phyloP scores from a whole-genome alignment of 1,284 basidiomycete species.

The Macrocystidia cucumis region DNA sequence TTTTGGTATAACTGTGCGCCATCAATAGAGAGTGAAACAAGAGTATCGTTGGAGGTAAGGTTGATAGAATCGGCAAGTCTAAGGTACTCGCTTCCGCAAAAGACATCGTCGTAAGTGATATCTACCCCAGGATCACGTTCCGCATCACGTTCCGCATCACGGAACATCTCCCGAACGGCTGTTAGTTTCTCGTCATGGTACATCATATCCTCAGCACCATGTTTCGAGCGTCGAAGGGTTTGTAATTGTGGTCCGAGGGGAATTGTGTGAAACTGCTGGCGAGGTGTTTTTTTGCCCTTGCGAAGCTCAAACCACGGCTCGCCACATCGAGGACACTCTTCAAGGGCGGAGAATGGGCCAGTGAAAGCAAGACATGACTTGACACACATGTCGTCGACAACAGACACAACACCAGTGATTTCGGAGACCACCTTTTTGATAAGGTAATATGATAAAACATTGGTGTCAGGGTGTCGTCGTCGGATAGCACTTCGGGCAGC shows the following conservation, averaged over 20 bases:
- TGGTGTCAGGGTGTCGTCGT: slow-evolving; percentile 12
- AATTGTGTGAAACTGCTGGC: slow-evolving; percentile 13
- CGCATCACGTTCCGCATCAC: slow-evolving; percentile 8
- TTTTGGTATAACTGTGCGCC: slow-evolving; percentile 25
- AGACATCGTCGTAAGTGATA: slow-evolving; percentile 14
- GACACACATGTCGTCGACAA: slow-evolving; percentile 11
- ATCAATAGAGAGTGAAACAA: slow-evolving; percentile 21
- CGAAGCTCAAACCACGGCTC: background rate
- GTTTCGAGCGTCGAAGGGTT: background rate
- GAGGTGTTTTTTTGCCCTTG: slow-evolving; percentile 2
- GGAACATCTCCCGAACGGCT: slow-evolving; percentile 8
- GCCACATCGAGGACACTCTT: slow-evolving; percentile 10
- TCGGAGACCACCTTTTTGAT: slow-evolving; percentile 11
- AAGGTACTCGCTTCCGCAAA: slow-evolving; percentile 12
- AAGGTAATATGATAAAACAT: slow-evolving; percentile 15
- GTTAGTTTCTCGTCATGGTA: slow-evolving; percentile 8
- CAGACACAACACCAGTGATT: slow-evolving; percentile 9
- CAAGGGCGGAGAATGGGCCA: slow-evolving; percentile 9
- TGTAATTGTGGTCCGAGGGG: slow-evolving; percentile 4
- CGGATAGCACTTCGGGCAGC: slow-evolving; percentile 10
- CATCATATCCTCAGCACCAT: slow-evolving; percentile 6
- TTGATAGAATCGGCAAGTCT: slow-evolving; percentile 10
- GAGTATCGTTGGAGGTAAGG: slow-evolving; percentile 18
- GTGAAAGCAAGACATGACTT: slow-evolving; percentile 13
- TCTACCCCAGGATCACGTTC: slow-evolving; percentile 1